These are phyloP conservation scores for Metroxylon sagu DNA, from an alignment of 176 grass and related monocot species.

Conservation along the genomic window DNA sequence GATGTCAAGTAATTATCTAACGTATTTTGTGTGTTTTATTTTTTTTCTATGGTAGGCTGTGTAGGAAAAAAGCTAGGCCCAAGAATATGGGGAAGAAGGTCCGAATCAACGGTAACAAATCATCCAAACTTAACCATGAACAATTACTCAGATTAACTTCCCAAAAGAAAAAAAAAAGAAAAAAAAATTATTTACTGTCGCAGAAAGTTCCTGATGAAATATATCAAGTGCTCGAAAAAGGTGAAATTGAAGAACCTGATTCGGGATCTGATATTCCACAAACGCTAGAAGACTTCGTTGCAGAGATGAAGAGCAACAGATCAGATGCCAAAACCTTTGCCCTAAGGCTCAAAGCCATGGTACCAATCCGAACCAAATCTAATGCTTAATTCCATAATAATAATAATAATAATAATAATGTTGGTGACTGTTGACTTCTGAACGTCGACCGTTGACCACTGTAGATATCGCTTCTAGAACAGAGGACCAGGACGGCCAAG, in stretches of 20 bases:
- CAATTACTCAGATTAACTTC: no score
- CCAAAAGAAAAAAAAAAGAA: no score
- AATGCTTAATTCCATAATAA: no score
- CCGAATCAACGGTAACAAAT: conserved; percentile 5
- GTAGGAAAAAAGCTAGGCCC: conserved; percentile 19
- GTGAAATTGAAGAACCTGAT: neutral
- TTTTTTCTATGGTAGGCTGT: conserved; percentile 7
- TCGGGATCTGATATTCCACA: conserved; percentile 12
- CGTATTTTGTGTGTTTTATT: neutral
- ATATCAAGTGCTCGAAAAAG: conserved; percentile 5
- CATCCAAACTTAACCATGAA: neutral
- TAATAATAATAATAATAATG: no score
- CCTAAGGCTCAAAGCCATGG: conserved; percentile 18
- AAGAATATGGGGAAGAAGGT: conserved; percentile 15
- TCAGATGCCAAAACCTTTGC: conserved; percentile 25
- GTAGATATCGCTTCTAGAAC: conserved; percentile 11
- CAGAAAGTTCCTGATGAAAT: conserved; percentile 24
- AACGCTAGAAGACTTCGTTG: conserved; percentile 10
- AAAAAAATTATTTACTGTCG: neutral
- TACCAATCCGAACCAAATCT: neutral
- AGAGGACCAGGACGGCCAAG: conserved; percentile 10
- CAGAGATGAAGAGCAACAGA: conserved; percentile 19
- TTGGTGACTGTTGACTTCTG: neutral
- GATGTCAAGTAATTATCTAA: no score
- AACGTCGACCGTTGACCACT: neutral